These are phyloP conservation scores for Kitagawia praeruptora DNA, from an alignment of 129 eudicot species.

Conservation along the genomic window DNA sequence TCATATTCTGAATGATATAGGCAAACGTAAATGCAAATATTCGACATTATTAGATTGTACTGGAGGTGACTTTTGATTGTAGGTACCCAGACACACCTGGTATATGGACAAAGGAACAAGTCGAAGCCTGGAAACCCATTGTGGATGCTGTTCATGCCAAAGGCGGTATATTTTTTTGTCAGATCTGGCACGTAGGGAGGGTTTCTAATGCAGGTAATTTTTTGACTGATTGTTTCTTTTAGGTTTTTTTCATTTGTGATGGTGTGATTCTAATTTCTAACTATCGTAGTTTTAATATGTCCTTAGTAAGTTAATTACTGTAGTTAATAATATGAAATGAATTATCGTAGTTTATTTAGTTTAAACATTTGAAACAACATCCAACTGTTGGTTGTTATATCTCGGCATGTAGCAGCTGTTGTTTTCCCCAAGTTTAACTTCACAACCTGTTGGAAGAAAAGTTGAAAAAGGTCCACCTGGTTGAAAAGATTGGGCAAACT, in stretches of 20 bases:
- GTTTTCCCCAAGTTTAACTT: no score
- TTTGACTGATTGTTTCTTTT: neutral
- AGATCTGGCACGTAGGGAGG: constrained; percentile 54
- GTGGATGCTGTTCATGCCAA: constrained; percentile 53
- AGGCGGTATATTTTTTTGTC: constrained; percentile 51
- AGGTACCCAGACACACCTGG: constrained; percentile 45
- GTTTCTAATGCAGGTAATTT: constrained; percentile 28
- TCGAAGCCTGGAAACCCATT: constrained; percentile 48
- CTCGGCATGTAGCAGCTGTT: neutral
- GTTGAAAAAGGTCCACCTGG: no score
- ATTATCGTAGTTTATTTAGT: no score
- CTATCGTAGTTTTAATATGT: neutral
- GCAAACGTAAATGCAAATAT: neutral
- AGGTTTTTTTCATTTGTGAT: neutral
- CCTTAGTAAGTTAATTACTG: neutral
- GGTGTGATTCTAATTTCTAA: neutral
- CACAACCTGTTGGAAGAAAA: neutral
- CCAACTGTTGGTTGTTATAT: neutral
- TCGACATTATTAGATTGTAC: neutral
- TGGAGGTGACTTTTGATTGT: neutral
- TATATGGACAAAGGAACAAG: constrained; percentile 42
- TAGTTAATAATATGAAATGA: no score
- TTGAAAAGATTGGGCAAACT: neutral
- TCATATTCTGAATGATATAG: neutral
- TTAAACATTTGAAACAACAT: neutral